A percentile compares a stretch with the other conserved stretches of the same genome.
Conservation (phyloP, 805 yeast species). For the Kazachstania taianensis region DNA sequence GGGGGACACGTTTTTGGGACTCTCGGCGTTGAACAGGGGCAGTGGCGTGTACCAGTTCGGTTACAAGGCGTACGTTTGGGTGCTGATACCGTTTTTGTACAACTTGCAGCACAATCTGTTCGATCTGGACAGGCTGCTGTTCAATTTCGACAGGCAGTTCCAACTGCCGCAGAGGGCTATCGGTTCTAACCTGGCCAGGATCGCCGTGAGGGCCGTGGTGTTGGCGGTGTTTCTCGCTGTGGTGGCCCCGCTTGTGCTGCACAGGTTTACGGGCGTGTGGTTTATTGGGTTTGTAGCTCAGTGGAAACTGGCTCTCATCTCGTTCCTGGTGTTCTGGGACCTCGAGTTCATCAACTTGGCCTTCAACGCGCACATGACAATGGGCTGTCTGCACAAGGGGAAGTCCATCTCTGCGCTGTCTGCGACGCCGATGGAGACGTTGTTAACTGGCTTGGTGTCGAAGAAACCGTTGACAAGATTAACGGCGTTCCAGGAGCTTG, state of each 20-base stretch:
- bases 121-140: slow-evolving; percentile 45
- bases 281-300: slow-evolving; percentile 24
- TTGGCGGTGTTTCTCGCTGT: slow-evolving; percentile 13
- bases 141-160: slow-evolving; percentile 33
- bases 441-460: slow-evolving; percentile 54
- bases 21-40: background rate
- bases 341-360: slow-evolving; percentile 52
- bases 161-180: slow-evolving; percentile 32
- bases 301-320: slow-evolving; percentile 27
- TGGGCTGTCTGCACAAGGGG: slow-evolving; percentile 63
- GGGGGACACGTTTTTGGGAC: slow-evolving; percentile 15
- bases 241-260: slow-evolving; percentile 18
- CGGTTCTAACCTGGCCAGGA: slow-evolving; percentile 17
- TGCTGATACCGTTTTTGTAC: slow-evolving; percentile 36
- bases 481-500: slow-evolving; percentile 70
- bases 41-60: background rate
- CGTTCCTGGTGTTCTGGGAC: slow-evolving; percentile 29
- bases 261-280: slow-evolving; percentile 33
- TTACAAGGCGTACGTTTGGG: slow-evolving; percentile 25
- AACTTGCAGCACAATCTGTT: slow-evolving; percentile 40
- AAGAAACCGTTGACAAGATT: slow-evolving; percentile 39
- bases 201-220: slow-evolving; percentile 29
- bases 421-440: slow-evolving; percentile 51
- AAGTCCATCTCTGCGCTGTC: slow-evolving; percentile 46
- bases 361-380: slow-evolving; percentile 54